Evolutionary conservation across 2,329 filamentous ascomycete genomes (phyloP), one percentile per base, ranked within the genome.

Genomic region (Cordyceps fumosorosea): DNA sequence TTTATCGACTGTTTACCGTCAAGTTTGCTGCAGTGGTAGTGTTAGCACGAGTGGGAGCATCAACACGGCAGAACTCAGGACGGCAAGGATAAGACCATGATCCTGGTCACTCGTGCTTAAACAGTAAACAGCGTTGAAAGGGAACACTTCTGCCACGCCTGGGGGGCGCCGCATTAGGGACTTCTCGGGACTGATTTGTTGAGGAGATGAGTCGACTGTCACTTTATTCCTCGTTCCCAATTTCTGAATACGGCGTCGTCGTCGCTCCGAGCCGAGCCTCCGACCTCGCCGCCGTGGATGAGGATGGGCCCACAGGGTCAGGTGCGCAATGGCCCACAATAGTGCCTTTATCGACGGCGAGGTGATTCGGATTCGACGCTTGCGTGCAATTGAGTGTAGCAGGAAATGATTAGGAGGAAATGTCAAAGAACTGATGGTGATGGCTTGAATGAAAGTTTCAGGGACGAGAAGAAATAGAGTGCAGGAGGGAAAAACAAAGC

Each of bases 271-370:
- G 60, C 60, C 60, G 60, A 62, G 54, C 14, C 60, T 62, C 60
- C 60, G 60, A 62, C 22, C 47, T 62, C 60, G 60, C 60, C 47
- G 34, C 10, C 48, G 26, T 60, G 34, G 42, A 47, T 34, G 48
- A 40, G 32, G 29, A 29, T 29, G 42, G 29, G 16, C 32, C 52
- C 53, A 56, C 50, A 12, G 50, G 42, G 65, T 64, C 65, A 66
- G 65, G 66, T 66, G 66, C 63, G 58, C 34, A 29, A 47, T 32
- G 65, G 60, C 55, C 64, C 60, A 52, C 62, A 65, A 60, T 42
- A 34, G 48, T 60, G 61, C 60, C 34, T 64, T 51, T 56, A 62
- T 64, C 51, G 62, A 64, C 20, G 60, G 44, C 51, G 56, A 52
- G 59, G 51, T 61, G 48, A 62, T 60, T 51, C 53, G 6, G 56